Evolutionary conservation across 225 moss, liverwort and hornwort genomes (phyloP).

Genomic region (Straminergon stramineum): DNA sequence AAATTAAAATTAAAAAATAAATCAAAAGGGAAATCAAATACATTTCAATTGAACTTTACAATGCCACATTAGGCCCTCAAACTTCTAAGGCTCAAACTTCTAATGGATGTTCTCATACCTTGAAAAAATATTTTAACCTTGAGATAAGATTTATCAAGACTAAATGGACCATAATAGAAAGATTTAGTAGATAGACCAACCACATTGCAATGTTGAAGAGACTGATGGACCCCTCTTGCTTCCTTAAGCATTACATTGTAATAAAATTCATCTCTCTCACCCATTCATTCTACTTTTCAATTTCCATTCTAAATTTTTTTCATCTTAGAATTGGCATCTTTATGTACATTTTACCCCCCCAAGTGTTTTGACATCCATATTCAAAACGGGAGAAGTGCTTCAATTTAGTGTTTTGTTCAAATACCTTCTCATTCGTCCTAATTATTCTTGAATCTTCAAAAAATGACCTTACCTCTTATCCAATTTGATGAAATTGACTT

Average conservation of each 20-base stretch:
- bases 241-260: too few relatives aligned
- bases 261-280: background rate
- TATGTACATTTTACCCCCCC: background rate
- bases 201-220: background rate
- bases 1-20: too few relatives aligned
- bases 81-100: background rate
- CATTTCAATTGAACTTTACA: background rate
- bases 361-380: background rate
- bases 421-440: background rate
- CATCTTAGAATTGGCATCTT: too few relatives aligned
- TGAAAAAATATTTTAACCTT: background rate
- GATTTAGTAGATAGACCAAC: background rate
- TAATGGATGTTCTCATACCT: rapidly evolving
- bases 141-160: background rate
- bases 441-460: background rate
- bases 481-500: background rate
- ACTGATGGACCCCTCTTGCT: background rate
- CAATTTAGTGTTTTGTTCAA: background rate
- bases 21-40: too few relatives aligned
- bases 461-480: background rate
- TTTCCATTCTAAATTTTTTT: too few relatives aligned
- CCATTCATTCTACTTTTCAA: background rate
- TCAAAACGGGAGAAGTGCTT: background rate
- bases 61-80: rapidly evolving
- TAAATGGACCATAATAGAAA: rapidly evolving